Evolutionary conservation across 805 yeast genomes (phyloP).

Genomic region (Hanseniaspora hatyaiensis): DNA sequence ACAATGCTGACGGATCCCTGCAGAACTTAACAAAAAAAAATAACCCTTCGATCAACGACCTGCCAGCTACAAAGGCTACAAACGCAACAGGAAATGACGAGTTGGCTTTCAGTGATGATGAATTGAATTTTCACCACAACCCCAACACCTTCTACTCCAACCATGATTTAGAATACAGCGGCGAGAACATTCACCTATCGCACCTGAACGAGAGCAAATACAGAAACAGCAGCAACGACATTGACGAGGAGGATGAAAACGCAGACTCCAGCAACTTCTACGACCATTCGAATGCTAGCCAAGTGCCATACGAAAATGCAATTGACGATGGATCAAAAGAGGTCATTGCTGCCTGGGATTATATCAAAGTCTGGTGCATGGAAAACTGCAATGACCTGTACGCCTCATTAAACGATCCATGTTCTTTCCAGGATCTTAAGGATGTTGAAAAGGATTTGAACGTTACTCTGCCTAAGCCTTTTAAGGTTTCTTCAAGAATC

Average conservation of each 20-base stretch:
- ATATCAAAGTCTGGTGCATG: conserved; percentile 72
- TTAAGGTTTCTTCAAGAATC: conserved; percentile 61
- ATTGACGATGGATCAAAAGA: conserved; percentile 58
- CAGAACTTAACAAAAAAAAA: not conserved
- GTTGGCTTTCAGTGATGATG: conserved; percentile 9
- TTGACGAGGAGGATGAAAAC: conserved; percentile 9
- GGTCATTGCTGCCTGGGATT: conserved; percentile 71
- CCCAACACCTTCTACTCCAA: conserved; percentile 8
- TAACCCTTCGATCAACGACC: not conserved
- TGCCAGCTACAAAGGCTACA: not conserved
- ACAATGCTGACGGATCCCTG: not conserved
- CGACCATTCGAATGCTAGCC: conserved; percentile 15
- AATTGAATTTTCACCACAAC: conserved; percentile 5
- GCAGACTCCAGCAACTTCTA: conserved; percentile 6
- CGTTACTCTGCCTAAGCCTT: conserved; percentile 64
- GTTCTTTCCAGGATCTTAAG: conserved; percentile 65
- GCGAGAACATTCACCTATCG: conserved; percentile 12
- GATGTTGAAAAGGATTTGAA: conserved; percentile 77
- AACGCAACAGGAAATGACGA: conserved; percentile 8
- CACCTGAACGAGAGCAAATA: conserved; percentile 7
- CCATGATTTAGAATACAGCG: conserved; percentile 15
- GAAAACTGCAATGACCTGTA: conserved; percentile 69
- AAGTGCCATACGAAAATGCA: conserved; percentile 16
- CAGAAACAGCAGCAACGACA: conserved; percentile 14
- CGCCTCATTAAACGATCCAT: conserved; percentile 66